A percentile compares a stretch with the other conserved stretches of the same genome.
These are phyloP conservation scores for Amauroascus verrucosus DNA, from an alignment of 2,329 filamentous ascomycete genomes.

Conservation along the genomic window DNA sequence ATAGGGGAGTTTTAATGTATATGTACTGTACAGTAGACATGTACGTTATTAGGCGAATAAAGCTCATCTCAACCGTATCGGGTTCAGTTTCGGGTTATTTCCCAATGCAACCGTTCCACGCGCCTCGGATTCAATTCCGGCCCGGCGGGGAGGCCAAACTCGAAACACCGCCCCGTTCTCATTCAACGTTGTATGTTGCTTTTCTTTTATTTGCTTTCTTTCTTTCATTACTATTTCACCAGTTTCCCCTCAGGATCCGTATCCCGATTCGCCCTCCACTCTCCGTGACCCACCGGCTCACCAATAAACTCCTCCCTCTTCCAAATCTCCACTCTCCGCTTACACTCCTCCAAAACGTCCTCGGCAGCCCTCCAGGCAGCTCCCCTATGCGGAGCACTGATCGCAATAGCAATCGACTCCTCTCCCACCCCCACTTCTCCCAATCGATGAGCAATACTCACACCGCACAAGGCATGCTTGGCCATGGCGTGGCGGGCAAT, in stretches of 20 bases:
- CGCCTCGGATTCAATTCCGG: too few relatives aligned
- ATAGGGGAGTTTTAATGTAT: neutral
- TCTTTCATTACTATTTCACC: neutral
- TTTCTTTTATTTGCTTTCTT: neutral
- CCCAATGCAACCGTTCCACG: too few relatives aligned
- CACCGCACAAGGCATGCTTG: slow-evolving; percentile 54
- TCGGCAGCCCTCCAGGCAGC: slow-evolving; percentile 83
- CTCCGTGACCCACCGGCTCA: slow-evolving; percentile 49
- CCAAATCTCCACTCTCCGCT: slow-evolving; percentile 86
- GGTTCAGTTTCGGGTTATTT: neutral
- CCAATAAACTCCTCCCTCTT: slow-evolving; percentile 76
- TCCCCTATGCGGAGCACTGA: slow-evolving; percentile 70
- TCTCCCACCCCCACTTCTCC: slow-evolving; percentile 82
- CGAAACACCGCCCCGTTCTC: too few relatives aligned
- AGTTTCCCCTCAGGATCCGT: slow-evolving; percentile 43
- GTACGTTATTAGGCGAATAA: slow-evolving; percentile 1
- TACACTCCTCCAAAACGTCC: slow-evolving; percentile 78
- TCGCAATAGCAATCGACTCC: slow-evolving; percentile 83
- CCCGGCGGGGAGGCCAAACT: too few relatives aligned
- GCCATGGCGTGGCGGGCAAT: slow-evolving; percentile 41
- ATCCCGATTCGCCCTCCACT: slow-evolving; percentile 84
- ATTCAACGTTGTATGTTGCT: too few relatives aligned
- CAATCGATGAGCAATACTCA: slow-evolving; percentile 74
- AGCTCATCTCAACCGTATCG: neutral
- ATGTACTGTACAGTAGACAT: slow-evolving; percentile 6